Percentiles rank a stretch among this genome's conserved stretches.
These are phyloP conservation scores for Beauveria brongniartii DNA, from an alignment of 2,329 filamentous ascomycete genomes.

Conservation along the genomic window DNA sequence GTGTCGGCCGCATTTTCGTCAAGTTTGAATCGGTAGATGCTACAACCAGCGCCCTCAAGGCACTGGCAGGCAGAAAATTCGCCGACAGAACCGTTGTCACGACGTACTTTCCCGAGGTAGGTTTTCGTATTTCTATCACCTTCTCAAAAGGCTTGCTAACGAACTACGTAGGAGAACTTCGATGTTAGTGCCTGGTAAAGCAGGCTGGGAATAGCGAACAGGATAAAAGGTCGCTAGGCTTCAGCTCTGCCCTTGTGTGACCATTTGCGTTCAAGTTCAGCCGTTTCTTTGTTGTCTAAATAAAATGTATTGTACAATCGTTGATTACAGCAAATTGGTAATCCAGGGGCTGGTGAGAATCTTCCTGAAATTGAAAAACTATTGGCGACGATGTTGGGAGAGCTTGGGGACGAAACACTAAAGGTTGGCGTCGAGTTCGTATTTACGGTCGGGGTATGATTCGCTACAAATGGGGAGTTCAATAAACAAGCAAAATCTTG, in stretches of 20 bases:
- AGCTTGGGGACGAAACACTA: background rate
- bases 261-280: background rate
- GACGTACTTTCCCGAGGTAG: conserved; percentile 90
- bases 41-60: conserved; percentile 75
- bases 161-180: conserved; percentile 69
- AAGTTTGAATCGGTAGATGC: conserved; percentile 77
- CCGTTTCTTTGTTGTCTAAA: conserved; percentile 4
- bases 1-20: conserved; percentile 96
- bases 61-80: conserved; percentile 93
- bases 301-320: conserved; percentile 9
- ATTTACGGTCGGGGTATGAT: background rate
- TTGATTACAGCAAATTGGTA: conserved; percentile 1
- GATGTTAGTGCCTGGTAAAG: conserved; percentile 81
- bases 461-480: background rate
- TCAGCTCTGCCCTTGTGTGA: background rate
- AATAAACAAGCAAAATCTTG: background rate
- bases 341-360: background rate
- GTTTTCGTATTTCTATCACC: conserved; percentile 13
- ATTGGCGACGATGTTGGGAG: background rate
- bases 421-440: background rate
- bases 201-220: background rate
- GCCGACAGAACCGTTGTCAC: conserved; percentile 92
- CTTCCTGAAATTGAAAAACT: background rate
- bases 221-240: background rate
- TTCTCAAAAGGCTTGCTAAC: conserved; percentile 22